Conservation (phyloP, 169 alveolate genomes). For the Neospora caninum region DNA sequence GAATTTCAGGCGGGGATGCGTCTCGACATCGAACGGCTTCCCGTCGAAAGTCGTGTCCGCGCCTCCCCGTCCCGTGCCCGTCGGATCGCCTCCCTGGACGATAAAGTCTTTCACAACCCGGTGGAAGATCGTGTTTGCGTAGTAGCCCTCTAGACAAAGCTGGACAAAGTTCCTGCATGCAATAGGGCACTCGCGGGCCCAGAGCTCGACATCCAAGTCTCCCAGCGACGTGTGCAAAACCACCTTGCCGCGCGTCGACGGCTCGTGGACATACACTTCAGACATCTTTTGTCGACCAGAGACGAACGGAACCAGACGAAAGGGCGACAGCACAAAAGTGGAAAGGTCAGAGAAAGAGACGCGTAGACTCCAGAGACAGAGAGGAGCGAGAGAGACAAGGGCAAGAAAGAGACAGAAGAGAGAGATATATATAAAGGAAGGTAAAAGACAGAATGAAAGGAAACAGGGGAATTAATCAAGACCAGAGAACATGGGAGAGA, state of each 20-base stretch:
- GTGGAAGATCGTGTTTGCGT: constrained; percentile 88
- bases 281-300: constrained; percentile 74
- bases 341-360: no score
- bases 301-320: background rate
- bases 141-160: constrained; percentile 86
- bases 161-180: constrained; percentile 89
- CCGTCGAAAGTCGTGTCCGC: constrained; percentile 44
- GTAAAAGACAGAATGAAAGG: no score
- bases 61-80: constrained; percentile 69
- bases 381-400: background rate
- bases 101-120: constrained; percentile 87
- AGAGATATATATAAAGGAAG: no score
- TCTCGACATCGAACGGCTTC: constrained; percentile 53
- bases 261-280: constrained; percentile 78
- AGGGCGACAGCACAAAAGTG: background rate
- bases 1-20: constrained; percentile 67
- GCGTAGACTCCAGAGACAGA: no score
- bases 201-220: constrained; percentile 87
- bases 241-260: constrained; percentile 90
- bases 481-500: no score
- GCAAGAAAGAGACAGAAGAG: background rate
- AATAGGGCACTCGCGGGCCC: constrained; percentile 91
- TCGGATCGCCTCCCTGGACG: constrained; percentile 72
- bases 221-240: constrained; percentile 88
- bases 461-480: no score